A percentile compares a stretch with the other conserved stretches of the same genome.
Conservation (phyloP, 192 early-diverging fungal species). For the Cladochytrium replicatum region DNA sequence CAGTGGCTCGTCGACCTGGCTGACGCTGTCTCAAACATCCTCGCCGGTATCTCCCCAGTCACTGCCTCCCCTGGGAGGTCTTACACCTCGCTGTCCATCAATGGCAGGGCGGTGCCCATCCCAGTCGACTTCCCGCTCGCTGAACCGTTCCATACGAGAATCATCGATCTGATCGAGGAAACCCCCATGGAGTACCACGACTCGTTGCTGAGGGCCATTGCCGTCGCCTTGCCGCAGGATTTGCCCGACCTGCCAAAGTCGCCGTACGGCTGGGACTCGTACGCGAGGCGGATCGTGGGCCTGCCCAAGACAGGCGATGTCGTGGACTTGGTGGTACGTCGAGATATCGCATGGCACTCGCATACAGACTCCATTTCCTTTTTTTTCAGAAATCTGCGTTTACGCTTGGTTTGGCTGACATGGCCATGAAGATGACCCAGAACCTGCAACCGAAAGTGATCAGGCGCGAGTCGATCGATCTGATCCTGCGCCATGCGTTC, state of each 20-base stretch:
- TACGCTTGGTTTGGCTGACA: conserved; percentile 23
- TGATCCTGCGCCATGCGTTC: conserved; percentile 31
- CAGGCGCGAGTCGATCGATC: conserved; percentile 25
- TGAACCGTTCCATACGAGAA: conserved; percentile 22
- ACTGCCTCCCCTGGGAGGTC: neutral
- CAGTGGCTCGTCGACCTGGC: conserved; percentile 33
- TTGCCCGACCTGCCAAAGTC: conserved; percentile 31
- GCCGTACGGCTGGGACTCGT: conserved; percentile 39
- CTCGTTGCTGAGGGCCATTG: conserved; percentile 26
- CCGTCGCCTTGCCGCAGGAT: conserved; percentile 35
- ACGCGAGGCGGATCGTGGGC: conserved; percentile 21
- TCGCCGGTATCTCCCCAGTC: neutral
- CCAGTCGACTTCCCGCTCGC: conserved; percentile 20
- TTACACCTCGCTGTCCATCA: neutral
- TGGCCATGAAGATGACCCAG: conserved; percentile 10
- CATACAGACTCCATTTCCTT: neutral
- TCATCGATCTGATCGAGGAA: conserved; percentile 24
- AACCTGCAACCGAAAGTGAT: conserved; percentile 8
- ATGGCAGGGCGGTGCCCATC: neutral
- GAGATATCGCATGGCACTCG: neutral
- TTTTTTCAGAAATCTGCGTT: conserved; percentile 14
- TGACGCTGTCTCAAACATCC: neutral
- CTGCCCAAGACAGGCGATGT: conserved; percentile 14
- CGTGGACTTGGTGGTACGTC: conserved; percentile 21
- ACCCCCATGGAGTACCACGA: conserved; percentile 35